Base-by-base conservation (phyloP, 2,329 filamentous ascomycete species). In the Ambrosiella xylebori region DNA sequence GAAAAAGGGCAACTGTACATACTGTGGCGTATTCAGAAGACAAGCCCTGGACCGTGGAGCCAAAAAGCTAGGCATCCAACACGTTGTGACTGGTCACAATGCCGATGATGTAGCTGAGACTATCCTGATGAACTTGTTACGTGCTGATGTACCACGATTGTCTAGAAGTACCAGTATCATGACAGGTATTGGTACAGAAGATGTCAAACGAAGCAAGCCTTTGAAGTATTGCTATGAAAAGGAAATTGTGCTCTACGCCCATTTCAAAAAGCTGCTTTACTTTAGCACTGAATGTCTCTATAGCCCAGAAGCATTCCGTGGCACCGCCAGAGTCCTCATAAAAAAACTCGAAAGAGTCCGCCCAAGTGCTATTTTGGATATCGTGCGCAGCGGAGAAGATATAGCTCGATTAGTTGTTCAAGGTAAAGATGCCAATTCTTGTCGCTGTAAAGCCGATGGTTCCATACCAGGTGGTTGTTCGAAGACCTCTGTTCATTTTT, bases 241-340 rank as follows among this genome's bases (percentile, higher is more conserved):
- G 72, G 93, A 98, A 68, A 98, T 98, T 64, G 93, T 98, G 15
- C 76, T 98, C 5, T 98, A 98, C 68, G 93, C 93, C 4, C 88
- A 97, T 67, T 89, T 98, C 74, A 95, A 93, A 71, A 90, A 90
- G 69, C 76, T 98, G 62, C 90, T 97, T 68, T 98, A 98, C 71
- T 98, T 98, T 71, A 95, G 84, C 66, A 98, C 93, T 0, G 93
- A 98, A 71, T 98, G 93, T 74, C 89, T 98, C 61, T 98, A 98
- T 74, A 95, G 88, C 57, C 93, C 93, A 0, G 93, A 98, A 70
- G 93, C 93, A 1, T 98, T 98, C 67, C 79, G 93, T 60, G 93
- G 93, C 2, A 95, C 88, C 63, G 93, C 93, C 1, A 80, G 93
- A 62, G 87, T 84, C 35, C 72, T 98, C 60, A 95, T 98, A 70